Conservation (phyloP, 1,284 basidiomycete genomes). For the Fomitopsis pinicola region DNA sequence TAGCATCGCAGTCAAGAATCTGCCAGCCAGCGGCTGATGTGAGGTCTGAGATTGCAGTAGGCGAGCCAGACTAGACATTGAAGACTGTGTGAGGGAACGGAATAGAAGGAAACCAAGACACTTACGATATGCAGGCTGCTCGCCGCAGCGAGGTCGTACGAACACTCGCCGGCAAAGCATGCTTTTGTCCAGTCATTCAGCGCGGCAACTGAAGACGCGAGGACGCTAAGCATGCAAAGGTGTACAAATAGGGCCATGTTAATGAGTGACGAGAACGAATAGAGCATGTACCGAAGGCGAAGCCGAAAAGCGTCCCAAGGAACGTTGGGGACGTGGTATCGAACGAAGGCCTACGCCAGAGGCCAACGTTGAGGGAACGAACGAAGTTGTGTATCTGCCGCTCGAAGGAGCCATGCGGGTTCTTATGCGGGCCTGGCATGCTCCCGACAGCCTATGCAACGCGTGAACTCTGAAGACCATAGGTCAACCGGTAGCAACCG, state of each 20-base stretch:
- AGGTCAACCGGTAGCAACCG: neutral
- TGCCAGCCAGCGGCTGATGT: slow-evolving; percentile 50
- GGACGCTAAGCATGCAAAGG: neutral
- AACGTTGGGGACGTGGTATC: neutral
- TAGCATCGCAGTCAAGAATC: slow-evolving; percentile 41
- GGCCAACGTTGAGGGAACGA: neutral
- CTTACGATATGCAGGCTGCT: slow-evolving; percentile 16
- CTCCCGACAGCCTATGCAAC: neutral
- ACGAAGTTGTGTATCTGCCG: neutral
- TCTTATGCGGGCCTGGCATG: neutral
- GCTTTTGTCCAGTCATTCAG: slow-evolving; percentile 18
- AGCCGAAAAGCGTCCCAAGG: neutral
- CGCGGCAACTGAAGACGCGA: slow-evolving; percentile 5
- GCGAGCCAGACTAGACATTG: slow-evolving; percentile 25
- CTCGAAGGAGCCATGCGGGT: neutral
- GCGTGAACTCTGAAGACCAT: neutral
- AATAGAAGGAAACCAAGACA: neutral
- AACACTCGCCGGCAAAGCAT: slow-evolving; percentile 16
- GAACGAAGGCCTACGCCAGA: neutral
- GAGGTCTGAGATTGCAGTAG: slow-evolving; percentile 45
- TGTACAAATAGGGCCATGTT: neutral
- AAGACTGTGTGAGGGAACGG: neutral
- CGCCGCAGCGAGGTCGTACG: slow-evolving; percentile 13
- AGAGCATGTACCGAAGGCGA: neutral
- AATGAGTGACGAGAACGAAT: neutral